Evolutionary conservation across 2,329 filamentous ascomycete species (phyloP).

Genomic region (Paramyrothecium roridum): DNA sequence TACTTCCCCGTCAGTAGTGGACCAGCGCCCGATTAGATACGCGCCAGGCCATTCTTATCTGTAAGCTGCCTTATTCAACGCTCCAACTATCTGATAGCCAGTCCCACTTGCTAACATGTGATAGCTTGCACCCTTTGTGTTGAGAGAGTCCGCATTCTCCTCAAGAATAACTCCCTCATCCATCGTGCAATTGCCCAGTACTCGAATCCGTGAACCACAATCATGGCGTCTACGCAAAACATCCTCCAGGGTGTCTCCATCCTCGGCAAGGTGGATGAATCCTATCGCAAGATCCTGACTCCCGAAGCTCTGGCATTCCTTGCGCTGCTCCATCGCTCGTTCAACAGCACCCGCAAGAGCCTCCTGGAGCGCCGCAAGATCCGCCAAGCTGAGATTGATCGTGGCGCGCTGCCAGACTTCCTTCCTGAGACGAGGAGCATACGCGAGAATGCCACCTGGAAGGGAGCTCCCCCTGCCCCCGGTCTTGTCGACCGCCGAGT

Average conservation of each 20-base stretch:
- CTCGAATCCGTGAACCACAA: not conserved
- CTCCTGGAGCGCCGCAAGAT: slow-evolving; percentile 82
- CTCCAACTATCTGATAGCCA: not conserved
- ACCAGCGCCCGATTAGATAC: not conserved
- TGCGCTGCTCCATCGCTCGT: slow-evolving; percentile 89
- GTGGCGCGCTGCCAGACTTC: slow-evolving; percentile 86
- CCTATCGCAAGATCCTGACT: slow-evolving; percentile 86
- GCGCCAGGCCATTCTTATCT: not conserved
- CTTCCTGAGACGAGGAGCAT: slow-evolving; percentile 94
- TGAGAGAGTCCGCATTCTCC: not conserved
- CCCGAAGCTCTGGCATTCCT: slow-evolving; percentile 90
- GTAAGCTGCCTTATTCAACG: not conserved
- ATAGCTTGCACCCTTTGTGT: not conserved
- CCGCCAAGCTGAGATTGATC: slow-evolving; percentile 91
- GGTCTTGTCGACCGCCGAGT: slow-evolving; percentile 90
- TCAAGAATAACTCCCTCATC: too few relatives aligned
- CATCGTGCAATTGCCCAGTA: too few relatives aligned
- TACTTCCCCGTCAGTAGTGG: too few relatives aligned
- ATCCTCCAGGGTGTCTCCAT: slow-evolving; percentile 88
- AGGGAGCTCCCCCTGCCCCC: slow-evolving; percentile 84
- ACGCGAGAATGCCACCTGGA: slow-evolving; percentile 92
- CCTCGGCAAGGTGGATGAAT: slow-evolving; percentile 73
- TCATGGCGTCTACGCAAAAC: slow-evolving; percentile 67
- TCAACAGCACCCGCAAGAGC: slow-evolving; percentile 84
- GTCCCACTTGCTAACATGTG: not conserved